These are phyloP conservation scores for Bolboschoenus planiculmis DNA, from an alignment of 176 grass and related monocot species.

Conservation along the genomic window DNA sequence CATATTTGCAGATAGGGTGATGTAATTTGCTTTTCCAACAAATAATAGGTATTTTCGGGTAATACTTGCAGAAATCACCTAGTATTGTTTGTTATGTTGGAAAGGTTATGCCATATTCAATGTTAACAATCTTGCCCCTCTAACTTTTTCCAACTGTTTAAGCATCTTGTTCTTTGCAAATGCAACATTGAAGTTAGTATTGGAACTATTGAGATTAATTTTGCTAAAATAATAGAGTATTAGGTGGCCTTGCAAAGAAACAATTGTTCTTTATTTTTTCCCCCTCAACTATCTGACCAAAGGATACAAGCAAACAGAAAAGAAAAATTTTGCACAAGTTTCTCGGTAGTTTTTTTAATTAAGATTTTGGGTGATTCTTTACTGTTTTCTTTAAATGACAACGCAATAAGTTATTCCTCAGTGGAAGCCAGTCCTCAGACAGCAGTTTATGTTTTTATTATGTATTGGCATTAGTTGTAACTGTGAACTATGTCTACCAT, in stretches of 20 bases:
- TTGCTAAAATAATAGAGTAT: background rate
- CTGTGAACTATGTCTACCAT: background rate
- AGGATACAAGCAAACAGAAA: background rate
- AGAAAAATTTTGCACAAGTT: background rate
- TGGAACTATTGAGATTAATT: background rate
- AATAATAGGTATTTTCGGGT: background rate
- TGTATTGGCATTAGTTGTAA: background rate
- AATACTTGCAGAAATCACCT: background rate
- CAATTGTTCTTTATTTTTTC: background rate
- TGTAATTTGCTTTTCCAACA: background rate
- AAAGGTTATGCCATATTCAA: background rate
- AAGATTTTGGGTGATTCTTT: background rate
- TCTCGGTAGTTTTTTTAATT: background rate
- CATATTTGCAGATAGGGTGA: background rate
- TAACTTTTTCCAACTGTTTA: background rate
- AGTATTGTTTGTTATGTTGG: background rate
- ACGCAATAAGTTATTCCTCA: background rate
- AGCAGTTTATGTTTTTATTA: background rate
- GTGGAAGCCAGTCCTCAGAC: background rate
- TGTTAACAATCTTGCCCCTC: background rate
- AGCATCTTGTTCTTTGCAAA: background rate
- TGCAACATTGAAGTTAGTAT: background rate
- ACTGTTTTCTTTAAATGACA: background rate
- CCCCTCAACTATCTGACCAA: background rate
- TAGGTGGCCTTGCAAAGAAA: background rate